Evolutionary conservation across 2,329 filamentous ascomycete species (phyloP).

Genomic region (Ophiobolus disseminans): DNA sequence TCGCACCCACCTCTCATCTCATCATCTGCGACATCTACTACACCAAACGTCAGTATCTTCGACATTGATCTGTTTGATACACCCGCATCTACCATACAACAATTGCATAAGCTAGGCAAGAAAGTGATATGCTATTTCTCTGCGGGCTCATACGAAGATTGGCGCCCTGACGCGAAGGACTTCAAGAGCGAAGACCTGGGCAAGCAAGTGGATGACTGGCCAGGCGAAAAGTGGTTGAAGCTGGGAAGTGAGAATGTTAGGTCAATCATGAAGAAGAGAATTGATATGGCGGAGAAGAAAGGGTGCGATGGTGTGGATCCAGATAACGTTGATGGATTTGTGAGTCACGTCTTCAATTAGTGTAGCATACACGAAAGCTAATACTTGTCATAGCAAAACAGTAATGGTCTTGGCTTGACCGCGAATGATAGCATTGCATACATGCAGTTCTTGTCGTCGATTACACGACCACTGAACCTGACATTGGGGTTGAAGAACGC

Average conservation of each 20-base stretch:
- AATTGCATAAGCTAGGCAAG: slow-evolving; percentile 60
- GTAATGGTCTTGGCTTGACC: slow-evolving; percentile 68
- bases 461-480: slow-evolving; percentile 63
- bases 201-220: slow-evolving; percentile 67
- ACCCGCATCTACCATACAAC: slow-evolving; percentile 53
- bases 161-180: slow-evolving; percentile 63
- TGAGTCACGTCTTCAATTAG: slow-evolving; percentile 40
- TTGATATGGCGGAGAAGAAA: slow-evolving; percentile 66
- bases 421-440: slow-evolving; percentile 64
- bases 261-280: slow-evolving; percentile 67
- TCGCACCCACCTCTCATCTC: slow-evolving; percentile 35
- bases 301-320: slow-evolving; percentile 74
- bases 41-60: slow-evolving; percentile 62
- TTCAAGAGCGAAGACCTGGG: slow-evolving; percentile 67
- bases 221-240: slow-evolving; percentile 71
- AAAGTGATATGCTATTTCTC: slow-evolving; percentile 79
- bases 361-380: not conserved
- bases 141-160: slow-evolving; percentile 71
- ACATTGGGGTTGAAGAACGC: slow-evolving; percentile 74
- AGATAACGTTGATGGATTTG: slow-evolving; percentile 73
- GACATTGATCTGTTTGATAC: slow-evolving; percentile 69
- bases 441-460: slow-evolving; percentile 65
- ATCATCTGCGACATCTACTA: slow-evolving; percentile 46
- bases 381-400: slow-evolving; percentile 53
- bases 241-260: slow-evolving; percentile 65